Conservation (phyloP, 1,284 basidiomycete genomes). For the Jaminaea rosea region DNA sequence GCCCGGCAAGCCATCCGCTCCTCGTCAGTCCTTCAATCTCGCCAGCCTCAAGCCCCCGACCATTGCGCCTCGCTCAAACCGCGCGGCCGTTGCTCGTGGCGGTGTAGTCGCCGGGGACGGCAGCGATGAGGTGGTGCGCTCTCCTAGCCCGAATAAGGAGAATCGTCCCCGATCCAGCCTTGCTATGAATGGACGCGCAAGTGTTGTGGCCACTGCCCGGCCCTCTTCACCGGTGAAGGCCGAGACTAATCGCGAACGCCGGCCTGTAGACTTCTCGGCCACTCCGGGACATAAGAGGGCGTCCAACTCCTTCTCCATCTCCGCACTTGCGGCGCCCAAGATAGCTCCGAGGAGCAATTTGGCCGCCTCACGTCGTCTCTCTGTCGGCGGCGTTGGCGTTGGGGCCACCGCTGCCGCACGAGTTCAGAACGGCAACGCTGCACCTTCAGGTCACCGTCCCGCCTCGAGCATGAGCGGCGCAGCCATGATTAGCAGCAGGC, state of each 20-base stretch:
- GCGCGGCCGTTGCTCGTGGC: conserved; percentile 2
- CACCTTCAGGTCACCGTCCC: too few species aligned
- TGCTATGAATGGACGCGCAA: too few species aligned
- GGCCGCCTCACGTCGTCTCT: conserved; percentile 3
- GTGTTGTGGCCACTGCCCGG: conserved; percentile 1
- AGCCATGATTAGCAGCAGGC: too few species aligned
- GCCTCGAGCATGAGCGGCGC: too few species aligned
- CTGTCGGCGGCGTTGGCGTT: conserved; percentile 2
- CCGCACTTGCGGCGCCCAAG: conserved; percentile 17
- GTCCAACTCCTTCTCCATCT: conserved; percentile 8
- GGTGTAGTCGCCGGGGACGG: neutral
- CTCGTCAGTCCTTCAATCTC: neutral
- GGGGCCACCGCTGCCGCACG: neutral
- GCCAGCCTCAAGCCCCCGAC: conserved; percentile 9
- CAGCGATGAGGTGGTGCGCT: too few species aligned
- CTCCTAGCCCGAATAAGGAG: too few species aligned
- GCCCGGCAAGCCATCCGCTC: neutral
- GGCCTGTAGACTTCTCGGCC: conserved; percentile 14
- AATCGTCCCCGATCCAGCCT: too few species aligned
- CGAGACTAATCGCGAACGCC: conserved; percentile 1
- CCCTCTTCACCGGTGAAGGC: neutral
- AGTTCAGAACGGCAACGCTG: neutral
- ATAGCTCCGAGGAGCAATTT: conserved; percentile 17
- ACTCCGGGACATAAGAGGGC: conserved; percentile 30
- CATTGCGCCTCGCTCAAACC: conserved; percentile 5